Evolutionary conservation across 1,139 yeast genomes (phyloP).

Genomic region (Wickerhamomyces sp.): DNA sequence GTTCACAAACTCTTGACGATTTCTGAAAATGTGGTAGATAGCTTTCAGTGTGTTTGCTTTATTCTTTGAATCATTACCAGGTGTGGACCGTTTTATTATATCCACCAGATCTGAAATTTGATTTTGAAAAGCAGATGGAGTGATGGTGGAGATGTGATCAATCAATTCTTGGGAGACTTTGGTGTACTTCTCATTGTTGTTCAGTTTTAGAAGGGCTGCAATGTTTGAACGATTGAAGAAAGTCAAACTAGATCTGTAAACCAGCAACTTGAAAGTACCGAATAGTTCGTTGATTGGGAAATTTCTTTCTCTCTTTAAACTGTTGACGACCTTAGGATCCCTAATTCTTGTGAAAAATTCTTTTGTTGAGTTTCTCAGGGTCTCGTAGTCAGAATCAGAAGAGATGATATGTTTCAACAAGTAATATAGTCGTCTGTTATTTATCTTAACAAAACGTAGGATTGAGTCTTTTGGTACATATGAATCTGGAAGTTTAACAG

Average conservation of each 20-base stretch:
- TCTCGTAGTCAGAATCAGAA: constrained; percentile 54
- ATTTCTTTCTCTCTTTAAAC: constrained; percentile 30
- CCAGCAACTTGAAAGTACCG: constrained; percentile 46
- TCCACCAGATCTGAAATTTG: constrained; percentile 50
- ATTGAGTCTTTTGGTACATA: constrained; percentile 44
- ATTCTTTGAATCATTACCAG: constrained; percentile 19
- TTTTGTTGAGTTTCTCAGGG: constrained; percentile 54
- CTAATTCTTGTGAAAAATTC: constrained; percentile 53
- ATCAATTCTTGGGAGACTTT: constrained; percentile 47
- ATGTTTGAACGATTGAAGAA: constrained; percentile 65
- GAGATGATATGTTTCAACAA: constrained; percentile 51
- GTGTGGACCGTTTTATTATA: constrained; percentile 30
- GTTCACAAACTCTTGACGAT: constrained; percentile 25
- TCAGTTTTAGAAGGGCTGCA: constrained; percentile 43
- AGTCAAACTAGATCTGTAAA: constrained; percentile 58
- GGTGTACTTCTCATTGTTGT: constrained; percentile 34
- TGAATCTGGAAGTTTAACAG: constrained; percentile 51
- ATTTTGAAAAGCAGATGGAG: constrained; percentile 62
- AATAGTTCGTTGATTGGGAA: constrained; percentile 46
- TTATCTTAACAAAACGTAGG: constrained; percentile 45
- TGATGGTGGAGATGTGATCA: constrained; percentile 52
- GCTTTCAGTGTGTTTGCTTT: constrained; percentile 47
- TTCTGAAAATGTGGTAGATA: constrained; percentile 51
- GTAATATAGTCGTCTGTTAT: constrained; percentile 53
- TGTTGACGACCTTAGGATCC: constrained; percentile 45